Evolutionary conservation across 768 basidiomycete species (phyloP).

Genomic region (Boletus bicolor): DNA sequence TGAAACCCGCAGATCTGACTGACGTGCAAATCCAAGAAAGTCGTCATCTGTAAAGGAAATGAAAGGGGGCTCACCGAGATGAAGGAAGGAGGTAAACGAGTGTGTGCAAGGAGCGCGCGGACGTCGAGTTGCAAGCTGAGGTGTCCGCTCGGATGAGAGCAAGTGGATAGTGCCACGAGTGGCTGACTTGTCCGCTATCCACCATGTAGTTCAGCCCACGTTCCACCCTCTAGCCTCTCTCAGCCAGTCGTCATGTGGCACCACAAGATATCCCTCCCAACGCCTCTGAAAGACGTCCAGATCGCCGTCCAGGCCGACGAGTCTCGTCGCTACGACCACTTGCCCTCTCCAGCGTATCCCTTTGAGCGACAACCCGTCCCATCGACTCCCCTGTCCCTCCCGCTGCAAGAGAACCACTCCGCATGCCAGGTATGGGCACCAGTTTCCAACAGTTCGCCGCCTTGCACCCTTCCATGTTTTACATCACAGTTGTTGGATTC

Average conservation of each 20-base stretch:
- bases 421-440: not conserved
- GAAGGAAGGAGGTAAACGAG: not conserved
- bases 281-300: slow-evolving; percentile 20
- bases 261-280: slow-evolving; percentile 4
- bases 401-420: not conserved
- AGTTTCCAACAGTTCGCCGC: not conserved
- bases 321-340: slow-evolving; percentile 10
- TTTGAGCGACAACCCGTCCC: not conserved
- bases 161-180: not conserved
- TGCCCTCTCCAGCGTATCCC: slow-evolving; percentile 6
- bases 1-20: slow-evolving; percentile 42
- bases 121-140: not conserved
- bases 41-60: slow-evolving; percentile 37
- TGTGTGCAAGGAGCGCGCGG: not conserved
- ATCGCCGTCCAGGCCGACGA: slow-evolving; percentile 9
- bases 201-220: not conserved
- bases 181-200: slow-evolving; percentile 18
- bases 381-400: not conserved
- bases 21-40: slow-evolving; percentile 58
- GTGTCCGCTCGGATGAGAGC: not conserved
- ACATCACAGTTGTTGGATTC: slow-evolving; percentile 9
- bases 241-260: slow-evolving; percentile 1
- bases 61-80: slow-evolving; percentile 19
- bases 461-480: not conserved
- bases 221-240: not conserved